Evolutionary conservation across 306 rosid genomes (phyloP).

Genomic region (Astragalus membranaceus): DNA sequence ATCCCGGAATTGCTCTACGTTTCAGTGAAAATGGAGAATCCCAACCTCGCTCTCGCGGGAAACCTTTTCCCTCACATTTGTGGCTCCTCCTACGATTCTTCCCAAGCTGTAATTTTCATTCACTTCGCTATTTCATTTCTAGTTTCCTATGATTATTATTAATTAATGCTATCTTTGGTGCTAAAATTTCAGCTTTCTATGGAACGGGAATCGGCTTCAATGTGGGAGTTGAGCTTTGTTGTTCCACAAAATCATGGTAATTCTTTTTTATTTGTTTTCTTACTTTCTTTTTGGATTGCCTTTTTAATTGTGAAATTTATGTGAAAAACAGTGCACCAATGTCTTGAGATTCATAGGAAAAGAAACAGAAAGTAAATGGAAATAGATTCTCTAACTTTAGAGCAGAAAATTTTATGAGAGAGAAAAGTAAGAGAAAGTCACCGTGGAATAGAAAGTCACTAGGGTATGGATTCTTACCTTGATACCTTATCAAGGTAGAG

Average conservation of each 20-base stretch:
- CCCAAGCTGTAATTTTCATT: conserved; percentile 60
- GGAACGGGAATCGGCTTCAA: conserved; percentile 81
- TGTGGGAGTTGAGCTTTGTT: conserved; percentile 99
- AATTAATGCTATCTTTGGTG: neutral
- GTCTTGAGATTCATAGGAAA: neutral
- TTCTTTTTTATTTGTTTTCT: neutral
- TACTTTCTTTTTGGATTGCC: neutral
- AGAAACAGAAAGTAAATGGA: neutral
- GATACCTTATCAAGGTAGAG: too few species aligned
- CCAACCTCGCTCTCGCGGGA: conserved; percentile 37
- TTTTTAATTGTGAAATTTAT: neutral
- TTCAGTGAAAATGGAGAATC: conserved; percentile 83
- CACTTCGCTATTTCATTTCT: neutral
- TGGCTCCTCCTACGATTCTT: conserved; percentile 68
- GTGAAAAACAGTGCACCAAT: neutral
- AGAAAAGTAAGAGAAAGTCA: too few species aligned
- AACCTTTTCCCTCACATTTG: conserved; percentile 80
- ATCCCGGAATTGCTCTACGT: conserved; percentile 52
- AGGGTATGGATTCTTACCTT: too few species aligned
- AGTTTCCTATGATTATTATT: neutral
- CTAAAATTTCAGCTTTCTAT: conserved; percentile 48
- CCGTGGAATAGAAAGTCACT: too few species aligned
- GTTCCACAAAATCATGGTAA: conserved; percentile 93
- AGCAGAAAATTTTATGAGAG: too few species aligned
- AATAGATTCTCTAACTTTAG: too few species aligned